These are phyloP conservation scores for Vachellia collinsii DNA, from an alignment of 306 rosid genomes.

Conservation along the genomic window DNA sequence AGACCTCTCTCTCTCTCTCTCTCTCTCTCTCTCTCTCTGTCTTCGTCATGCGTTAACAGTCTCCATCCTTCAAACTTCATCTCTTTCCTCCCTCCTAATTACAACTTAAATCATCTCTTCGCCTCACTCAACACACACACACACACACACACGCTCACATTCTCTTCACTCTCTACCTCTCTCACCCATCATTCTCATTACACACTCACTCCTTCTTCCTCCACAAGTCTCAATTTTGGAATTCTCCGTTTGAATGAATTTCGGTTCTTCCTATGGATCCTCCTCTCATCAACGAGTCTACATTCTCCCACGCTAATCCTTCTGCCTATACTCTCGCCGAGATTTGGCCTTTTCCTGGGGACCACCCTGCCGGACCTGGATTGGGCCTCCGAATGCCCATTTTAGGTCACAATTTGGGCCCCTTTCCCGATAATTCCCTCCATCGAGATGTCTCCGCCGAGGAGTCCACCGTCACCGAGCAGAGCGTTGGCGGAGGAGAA, in stretches of 20 bases:
- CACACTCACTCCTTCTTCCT: neutral
- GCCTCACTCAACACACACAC: neutral
- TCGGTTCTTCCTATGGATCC: constrained; percentile 66
- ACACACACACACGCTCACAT: neutral
- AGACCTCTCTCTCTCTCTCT: neutral
- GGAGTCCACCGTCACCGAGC: constrained; percentile 74
- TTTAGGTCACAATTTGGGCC: constrained; percentile 26
- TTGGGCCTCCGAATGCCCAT: constrained; percentile 57
- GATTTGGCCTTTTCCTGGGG: constrained; percentile 68
- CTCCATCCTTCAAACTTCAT: constrained; percentile 2
- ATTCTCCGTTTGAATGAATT: constrained; percentile 32
- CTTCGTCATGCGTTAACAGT: constrained; percentile 18
- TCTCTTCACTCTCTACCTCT: neutral
- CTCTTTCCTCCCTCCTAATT: constrained; percentile 5
- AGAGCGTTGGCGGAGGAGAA: constrained; percentile 46
- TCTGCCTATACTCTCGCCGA: constrained; percentile 73
- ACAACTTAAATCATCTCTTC: neutral
- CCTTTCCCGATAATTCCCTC: constrained; percentile 47
- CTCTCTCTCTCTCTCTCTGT: neutral
- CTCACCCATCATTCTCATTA: neutral
- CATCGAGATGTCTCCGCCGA: constrained; percentile 62
- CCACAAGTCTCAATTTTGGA: neutral
- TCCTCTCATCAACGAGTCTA: constrained; percentile 69
- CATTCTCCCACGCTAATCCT: constrained; percentile 77
- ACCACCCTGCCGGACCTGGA: constrained; percentile 33